These are phyloP conservation scores for Hymenoscyphus fraxineus DNA, from an alignment of 2,329 filamentous ascomycete genomes.

Conservation along the genomic window DNA sequence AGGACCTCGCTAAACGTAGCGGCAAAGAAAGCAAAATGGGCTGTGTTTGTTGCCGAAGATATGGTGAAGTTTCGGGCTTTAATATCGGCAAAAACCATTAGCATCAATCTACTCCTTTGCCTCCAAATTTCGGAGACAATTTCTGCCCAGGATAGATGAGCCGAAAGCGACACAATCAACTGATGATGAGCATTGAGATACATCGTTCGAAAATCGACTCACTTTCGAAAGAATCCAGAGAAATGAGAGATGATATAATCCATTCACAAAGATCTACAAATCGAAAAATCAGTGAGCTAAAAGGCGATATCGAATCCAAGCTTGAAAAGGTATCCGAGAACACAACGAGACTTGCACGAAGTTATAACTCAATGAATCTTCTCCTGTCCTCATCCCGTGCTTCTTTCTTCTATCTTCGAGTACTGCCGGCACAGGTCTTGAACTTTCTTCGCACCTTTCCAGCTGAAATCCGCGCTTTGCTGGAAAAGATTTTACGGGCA, in stretches of 20 bases:
- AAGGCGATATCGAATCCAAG: slow-evolving; percentile 2
- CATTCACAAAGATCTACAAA: background rate
- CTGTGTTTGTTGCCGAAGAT: slow-evolving; percentile 1
- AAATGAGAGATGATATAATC: background rate
- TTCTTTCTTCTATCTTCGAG: background rate
- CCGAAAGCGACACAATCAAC: background rate
- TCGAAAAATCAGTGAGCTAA: background rate
- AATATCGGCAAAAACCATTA: slow-evolving; percentile 6
- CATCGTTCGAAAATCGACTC: background rate
- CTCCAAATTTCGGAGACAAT: slow-evolving; percentile 1
- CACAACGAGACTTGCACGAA: background rate
- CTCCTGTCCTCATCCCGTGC: background rate
- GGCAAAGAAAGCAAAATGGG: slow-evolving; percentile 5
- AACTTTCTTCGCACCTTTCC: background rate
- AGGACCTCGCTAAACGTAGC: background rate
- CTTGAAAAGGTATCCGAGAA: background rate
- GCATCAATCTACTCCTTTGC: slow-evolving; percentile 4
- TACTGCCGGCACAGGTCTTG: background rate
- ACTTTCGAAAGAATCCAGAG: background rate
- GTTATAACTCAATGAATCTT: background rate
- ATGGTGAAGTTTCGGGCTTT: slow-evolving; percentile 7
- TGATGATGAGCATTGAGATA: background rate
- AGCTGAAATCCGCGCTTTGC: background rate
- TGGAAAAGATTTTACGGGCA: background rate
- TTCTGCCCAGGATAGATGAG: background rate